Evolutionary conservation across 345 rosid genomes (phyloP), one percentile per base, ranked within the genome.

Genomic region (Brassica nigra): DNA sequence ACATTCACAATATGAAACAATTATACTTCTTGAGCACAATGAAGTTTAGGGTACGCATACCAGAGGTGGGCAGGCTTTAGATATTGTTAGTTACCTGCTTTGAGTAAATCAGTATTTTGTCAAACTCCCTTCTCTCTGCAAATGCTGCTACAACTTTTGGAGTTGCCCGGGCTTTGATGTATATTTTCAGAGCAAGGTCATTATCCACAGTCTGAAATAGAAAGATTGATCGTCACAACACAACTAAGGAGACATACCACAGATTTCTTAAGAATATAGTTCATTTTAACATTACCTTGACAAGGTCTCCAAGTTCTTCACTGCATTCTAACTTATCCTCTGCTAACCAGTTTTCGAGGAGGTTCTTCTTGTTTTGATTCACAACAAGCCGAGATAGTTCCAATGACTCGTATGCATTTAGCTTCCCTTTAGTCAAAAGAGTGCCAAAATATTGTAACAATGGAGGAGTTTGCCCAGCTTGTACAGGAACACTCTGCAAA

Each of bases 141-240:
- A 96, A 96, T 83, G 99, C 99, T 42, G 99, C 98, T 33, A 96
- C 98, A 79, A 96, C 99, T 87, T 96, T 96, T 65, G 99, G 99
- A 64, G 99, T 96, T 67, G 97, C 99, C 84, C 99, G 89, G 57
- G 99, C 99, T 88, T 96, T 96, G 71, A 93, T 93, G 83, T 90
- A 96, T 81, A 96, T 93, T 83, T 96, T 96, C 79, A 96, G 79
- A 0, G 99, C 99, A 74, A 96, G 99, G 82, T 96, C 99, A 84
- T 96, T 96, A 87, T 96, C 99, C 83, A 96, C 99, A 49, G 99
- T 96, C 99, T 96, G 79, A 79, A 87, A 74, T 52, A 75, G 42
- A 68, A 78, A 85, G 11, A 62, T 77, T 30, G 74, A 66, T 23
- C 27, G 27, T 23, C 27, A 23, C 27, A 23, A 23, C 27, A 15